phyloP scores from a whole-genome alignment of 2,329 filamentous ascomycete genomes.

The Aureobasidium musti region DNA sequence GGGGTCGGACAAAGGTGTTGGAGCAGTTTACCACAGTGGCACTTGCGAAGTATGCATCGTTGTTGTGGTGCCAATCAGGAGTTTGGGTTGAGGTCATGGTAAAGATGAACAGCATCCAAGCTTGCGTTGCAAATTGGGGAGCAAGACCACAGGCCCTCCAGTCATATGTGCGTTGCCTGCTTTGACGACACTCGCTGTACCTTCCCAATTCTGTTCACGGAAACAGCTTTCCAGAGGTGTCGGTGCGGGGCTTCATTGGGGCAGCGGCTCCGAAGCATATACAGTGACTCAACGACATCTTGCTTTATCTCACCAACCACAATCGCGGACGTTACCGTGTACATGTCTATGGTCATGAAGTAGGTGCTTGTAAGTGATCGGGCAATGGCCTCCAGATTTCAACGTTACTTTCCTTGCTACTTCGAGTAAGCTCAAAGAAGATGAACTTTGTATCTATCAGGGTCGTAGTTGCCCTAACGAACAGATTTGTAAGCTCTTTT shows the following conservation, averaged over 20 bases:
- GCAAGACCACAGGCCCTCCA: no score
- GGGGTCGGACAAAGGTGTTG: no score
- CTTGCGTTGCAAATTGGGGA: no score
- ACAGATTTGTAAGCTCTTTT: constrained; percentile 4
- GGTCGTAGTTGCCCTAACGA: background rate
- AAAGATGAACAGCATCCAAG: no score
- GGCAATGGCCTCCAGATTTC: background rate
- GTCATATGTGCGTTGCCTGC: background rate
- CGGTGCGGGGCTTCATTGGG: background rate
- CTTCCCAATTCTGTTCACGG: background rate
- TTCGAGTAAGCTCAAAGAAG: no score
- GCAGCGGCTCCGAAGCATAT: background rate
- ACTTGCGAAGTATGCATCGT: no score
- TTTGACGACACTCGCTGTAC: background rate
- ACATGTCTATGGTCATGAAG: background rate
- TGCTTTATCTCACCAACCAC: background rate
- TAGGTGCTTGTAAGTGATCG: background rate
- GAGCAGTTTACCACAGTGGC: no score
- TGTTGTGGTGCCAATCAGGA: no score
- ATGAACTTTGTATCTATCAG: background rate
- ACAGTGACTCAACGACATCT: background rate
- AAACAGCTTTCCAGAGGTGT: background rate
- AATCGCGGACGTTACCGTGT: background rate
- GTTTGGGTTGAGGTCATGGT: no score
- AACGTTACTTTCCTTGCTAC: background rate